These are phyloP conservation scores for Tetradesmus obliquus DNA, from an alignment of 139 green algal genomes.

Conservation along the genomic window DNA sequence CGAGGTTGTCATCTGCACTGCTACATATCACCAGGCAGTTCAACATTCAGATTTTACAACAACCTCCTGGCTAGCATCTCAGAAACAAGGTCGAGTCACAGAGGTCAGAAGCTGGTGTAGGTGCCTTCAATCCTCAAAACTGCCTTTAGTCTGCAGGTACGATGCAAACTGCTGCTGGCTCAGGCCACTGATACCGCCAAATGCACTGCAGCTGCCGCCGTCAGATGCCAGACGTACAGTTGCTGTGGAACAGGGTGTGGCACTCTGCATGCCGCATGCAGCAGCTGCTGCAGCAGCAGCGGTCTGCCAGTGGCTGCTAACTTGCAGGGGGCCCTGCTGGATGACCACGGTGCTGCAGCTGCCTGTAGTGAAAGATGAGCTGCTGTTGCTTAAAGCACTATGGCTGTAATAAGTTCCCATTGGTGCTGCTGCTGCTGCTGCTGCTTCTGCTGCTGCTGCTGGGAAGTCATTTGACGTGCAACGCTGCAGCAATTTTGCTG, in stretches of 20 bases:
- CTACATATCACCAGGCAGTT: too few relatives aligned
- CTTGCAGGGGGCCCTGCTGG: too few relatives aligned
- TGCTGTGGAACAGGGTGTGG: not conserved
- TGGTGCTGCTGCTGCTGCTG: too few relatives aligned
- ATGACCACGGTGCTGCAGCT: too few relatives aligned
- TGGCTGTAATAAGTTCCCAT: too few relatives aligned
- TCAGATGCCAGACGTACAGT: not conserved
- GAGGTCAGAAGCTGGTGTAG: not conserved
- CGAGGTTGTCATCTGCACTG: too few relatives aligned
- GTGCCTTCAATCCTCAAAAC: slow-evolving; percentile 34
- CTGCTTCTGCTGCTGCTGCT: not conserved
- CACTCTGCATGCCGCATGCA: not conserved
- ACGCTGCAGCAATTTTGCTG: not conserved
- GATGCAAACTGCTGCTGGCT: not conserved
- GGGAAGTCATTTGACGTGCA: not conserved
- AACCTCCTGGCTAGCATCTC: too few relatives aligned
- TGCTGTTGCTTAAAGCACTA: too few relatives aligned
- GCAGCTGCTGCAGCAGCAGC: too few relatives aligned
- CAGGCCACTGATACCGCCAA: not conserved
- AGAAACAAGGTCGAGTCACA: not conserved
- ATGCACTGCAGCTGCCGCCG: not conserved
- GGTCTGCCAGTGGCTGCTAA: not conserved
- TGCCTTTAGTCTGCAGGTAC: not conserved
- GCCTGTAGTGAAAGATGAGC: too few relatives aligned
- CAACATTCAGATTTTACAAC: too few relatives aligned